These are phyloP conservation scores for Basidiobolus meristosporus DNA, from an alignment of 371 early-diverging fungal species.

Conservation along the genomic window DNA sequence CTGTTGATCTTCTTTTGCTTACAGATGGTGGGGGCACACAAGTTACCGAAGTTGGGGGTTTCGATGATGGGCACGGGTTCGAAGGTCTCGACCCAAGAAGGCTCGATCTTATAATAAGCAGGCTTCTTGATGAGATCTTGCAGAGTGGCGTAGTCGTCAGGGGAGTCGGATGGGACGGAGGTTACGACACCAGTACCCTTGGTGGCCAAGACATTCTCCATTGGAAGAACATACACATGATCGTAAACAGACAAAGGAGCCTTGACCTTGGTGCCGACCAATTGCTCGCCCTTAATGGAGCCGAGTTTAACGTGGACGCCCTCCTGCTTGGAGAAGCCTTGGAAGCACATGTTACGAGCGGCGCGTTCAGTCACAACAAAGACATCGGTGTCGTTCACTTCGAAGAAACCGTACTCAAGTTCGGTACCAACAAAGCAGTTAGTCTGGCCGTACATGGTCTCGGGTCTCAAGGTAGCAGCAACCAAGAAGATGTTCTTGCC, in stretches of 20 bases:
- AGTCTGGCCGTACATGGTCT: constrained; percentile 98
- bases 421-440: constrained; percentile 93
- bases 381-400: constrained; percentile 51
- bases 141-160: constrained; percentile 86
- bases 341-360: constrained; percentile 92
- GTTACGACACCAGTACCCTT: constrained; percentile 98
- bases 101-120: constrained; percentile 74
- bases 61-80: constrained; percentile 72
- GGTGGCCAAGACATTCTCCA: constrained; percentile 86
- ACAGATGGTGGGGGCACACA: constrained; percentile 67
- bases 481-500: constrained; percentile 70
- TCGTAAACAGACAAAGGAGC: constrained; percentile 71
- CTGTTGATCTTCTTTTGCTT: constrained; percentile 83
- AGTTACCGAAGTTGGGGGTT: constrained; percentile 71
- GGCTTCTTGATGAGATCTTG: constrained; percentile 85
- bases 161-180: constrained; percentile 95
- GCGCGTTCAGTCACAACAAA: constrained; percentile 85
- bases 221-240: constrained; percentile 84
- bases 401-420: constrained; percentile 74
- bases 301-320: constrained; percentile 54
- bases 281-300: constrained; percentile 51
- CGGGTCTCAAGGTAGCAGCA: constrained; percentile 95
- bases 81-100: constrained; percentile 72
- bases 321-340: constrained; percentile 48
- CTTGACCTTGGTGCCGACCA: constrained; percentile 78